Percentiles rank a stretch among this genome's conserved stretches.
Evolutionary conservation across 1,284 basidiomycete species (phyloP).

Genomic region (Ustilago trichophora): DNA sequence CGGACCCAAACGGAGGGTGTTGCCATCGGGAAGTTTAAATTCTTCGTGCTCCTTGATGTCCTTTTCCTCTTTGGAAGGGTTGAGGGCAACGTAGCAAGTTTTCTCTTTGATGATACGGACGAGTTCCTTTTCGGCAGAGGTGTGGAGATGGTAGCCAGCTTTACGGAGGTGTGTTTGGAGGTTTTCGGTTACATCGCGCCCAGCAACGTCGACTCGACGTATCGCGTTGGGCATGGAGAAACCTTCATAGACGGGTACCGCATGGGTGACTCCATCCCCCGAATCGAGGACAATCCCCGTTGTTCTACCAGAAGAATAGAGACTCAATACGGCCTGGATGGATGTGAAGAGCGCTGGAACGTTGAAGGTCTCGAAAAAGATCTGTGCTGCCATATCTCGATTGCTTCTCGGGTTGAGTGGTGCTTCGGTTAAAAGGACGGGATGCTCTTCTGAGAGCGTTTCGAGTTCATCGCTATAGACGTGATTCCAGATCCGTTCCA

Average conservation of each 20-base stretch:
- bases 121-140: constrained; percentile 95
- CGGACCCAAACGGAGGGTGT: constrained; percentile 88
- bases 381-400: constrained; percentile 93
- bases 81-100: constrained; percentile 91
- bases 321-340: constrained; percentile 93
- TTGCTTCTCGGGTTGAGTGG: constrained; percentile 91
- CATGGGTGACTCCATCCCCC: constrained; percentile 97
- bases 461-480: constrained; percentile 64
- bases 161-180: constrained; percentile 93
- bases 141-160: constrained; percentile 92
- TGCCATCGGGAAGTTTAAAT: constrained; percentile 94
- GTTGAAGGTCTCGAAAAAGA: constrained; percentile 98
- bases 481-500: constrained; percentile 66
- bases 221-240: constrained; percentile 99
- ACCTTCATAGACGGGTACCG: constrained; percentile 98
- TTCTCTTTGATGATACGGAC: constrained; percentile 98
- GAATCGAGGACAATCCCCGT: constrained; percentile 99
- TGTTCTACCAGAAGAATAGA: constrained; percentile 98
- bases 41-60: constrained; percentile 78
- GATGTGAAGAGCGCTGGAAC: constrained; percentile 97
- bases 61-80: constrained; percentile 93
- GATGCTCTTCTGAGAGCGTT: constrained; percentile 74
- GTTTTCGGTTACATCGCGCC: constrained; percentile 93
- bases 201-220: constrained; percentile 91
- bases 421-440: constrained; percentile 91